Base-by-base conservation (phyloP, 768 basidiomycete species). In the Trametes cingulata region DNA sequence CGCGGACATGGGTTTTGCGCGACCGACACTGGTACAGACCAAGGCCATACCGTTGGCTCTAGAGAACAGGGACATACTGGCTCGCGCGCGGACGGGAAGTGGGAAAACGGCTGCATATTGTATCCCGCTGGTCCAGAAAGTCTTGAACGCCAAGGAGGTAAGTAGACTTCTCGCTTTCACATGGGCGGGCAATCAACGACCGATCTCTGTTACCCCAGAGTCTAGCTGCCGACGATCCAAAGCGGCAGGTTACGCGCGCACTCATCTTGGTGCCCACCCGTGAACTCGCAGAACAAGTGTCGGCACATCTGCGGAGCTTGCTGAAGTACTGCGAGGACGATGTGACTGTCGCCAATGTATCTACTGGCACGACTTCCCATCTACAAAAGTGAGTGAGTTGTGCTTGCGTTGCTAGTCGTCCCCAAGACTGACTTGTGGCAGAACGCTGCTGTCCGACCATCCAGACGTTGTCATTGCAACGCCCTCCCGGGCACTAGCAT, bases 91-190 rank as follows among this genome's bases (percentile, higher is more conserved):
- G 33, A 99, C 97, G 3, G 97, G 97, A 17, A 95, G 92, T 58
- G 97, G 97, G 24, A 99, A 99, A 78, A 99, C 97, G 0, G 93
- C 91, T 3, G 94, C 97, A 2, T 99, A 99, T 72, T 93, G 91
- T 67, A 81, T 98, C 10, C 97, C 97, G 0, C 76, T 95, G 24
- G 78, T 93, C 0, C 95, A 98, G 72, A 95, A 93, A 72, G 86
- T 98, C 22, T 69, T 98, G 54, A 84, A 79, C 62, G 82, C 84
- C 2, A 95, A 95, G 82, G 79, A 77, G 71, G 93, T 93, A 72
- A 74, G 88, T 81, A 5, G 13, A 15, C 60, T 66, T 63, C 17
- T 48, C 52, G 6, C 39, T 19, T 19, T 33, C 29, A 15, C 29
- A 43, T 4, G 20, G 39, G 14, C 14, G 39, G 39, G 39, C 39